phyloP scores from a whole-genome alignment of 176 grass and related monocot genomes.

The Oryza rufipogon region DNA sequence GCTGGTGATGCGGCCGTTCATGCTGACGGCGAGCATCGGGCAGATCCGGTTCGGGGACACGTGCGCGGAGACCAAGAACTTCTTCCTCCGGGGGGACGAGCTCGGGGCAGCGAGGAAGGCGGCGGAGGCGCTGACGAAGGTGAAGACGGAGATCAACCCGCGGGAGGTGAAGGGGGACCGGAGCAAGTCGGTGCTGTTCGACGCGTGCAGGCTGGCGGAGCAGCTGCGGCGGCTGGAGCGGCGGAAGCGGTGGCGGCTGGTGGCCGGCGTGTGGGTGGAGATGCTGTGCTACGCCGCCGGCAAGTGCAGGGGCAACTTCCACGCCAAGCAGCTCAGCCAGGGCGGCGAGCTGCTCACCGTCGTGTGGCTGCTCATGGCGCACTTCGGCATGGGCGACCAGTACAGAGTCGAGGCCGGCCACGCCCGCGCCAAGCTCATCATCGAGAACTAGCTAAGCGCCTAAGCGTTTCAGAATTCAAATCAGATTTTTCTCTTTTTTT shows the following conservation, averaged over 20 bases:
- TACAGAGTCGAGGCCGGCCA: conserved; percentile 44
- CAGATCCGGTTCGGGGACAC: no score
- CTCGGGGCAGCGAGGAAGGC: not conserved
- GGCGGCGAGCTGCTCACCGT: conserved; percentile 45
- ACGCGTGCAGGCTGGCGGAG: not conserved
- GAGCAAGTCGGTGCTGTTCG: not conserved
- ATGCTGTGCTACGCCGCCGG: conserved; percentile 47
- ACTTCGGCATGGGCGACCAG: conserved; percentile 53
- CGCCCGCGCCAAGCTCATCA: conserved; percentile 46
- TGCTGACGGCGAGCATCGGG: no score
- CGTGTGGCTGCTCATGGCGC: conserved; percentile 42
- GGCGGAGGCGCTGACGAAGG: not conserved
- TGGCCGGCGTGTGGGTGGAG: conserved; percentile 39
- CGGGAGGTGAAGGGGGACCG: not conserved
- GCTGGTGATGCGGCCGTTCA: no score
- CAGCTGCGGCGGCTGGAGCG: not conserved
- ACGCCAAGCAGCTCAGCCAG: conserved; percentile 48
- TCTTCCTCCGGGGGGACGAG: not conserved
- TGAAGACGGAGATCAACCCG: not conserved
- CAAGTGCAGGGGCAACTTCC: conserved; percentile 25
- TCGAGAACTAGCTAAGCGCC: conserved; percentile 41
- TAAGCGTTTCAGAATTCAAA: not conserved
- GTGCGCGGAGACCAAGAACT: no score
- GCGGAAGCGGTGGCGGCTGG: not conserved
- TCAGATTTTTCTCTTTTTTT: no score